A percentile compares a stretch with the other conserved stretches of the same genome.
These are phyloP conservation scores for Trichoderma parareesei DNA, from an alignment of 495 filamentous ascomycete species.

Conservation along the genomic window DNA sequence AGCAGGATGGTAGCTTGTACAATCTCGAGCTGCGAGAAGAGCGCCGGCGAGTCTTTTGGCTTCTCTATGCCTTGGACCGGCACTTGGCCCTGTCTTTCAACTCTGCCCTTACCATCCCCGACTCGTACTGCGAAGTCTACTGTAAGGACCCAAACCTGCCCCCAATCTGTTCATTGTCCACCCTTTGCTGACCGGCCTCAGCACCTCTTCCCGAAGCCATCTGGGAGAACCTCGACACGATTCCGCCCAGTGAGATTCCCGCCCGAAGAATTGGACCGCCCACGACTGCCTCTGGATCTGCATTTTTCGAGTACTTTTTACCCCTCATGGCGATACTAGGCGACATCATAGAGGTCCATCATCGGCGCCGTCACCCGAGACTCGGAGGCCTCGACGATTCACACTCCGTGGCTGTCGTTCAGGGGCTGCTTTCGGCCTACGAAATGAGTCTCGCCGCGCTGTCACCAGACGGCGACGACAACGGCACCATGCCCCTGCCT, in stretches of 20 bases:
- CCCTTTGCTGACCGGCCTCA: background rate
- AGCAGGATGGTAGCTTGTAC: slow-evolving; percentile 10
- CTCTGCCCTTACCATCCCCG: slow-evolving; percentile 53
- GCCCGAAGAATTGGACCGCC: slow-evolving; percentile 22
- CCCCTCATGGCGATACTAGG: slow-evolving; percentile 74
- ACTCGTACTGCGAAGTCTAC: slow-evolving; percentile 53
- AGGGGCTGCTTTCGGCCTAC: slow-evolving; percentile 17
- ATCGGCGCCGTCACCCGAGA: slow-evolving; percentile 63
- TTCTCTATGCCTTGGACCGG: slow-evolving; percentile 59
- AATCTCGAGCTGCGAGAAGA: slow-evolving; percentile 55
- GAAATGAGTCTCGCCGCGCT: slow-evolving; percentile 18
- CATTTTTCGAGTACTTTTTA: slow-evolving; percentile 71
- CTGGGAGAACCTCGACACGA: slow-evolving; percentile 22
- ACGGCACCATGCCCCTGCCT: background rate
- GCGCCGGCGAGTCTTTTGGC: slow-evolving; percentile 64
- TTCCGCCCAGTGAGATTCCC: slow-evolving; percentile 20
- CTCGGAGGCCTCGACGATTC: slow-evolving; percentile 43
- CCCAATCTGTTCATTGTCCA: background rate
- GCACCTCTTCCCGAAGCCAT: slow-evolving; percentile 49
- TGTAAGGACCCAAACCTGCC: background rate
- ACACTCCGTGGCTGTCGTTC: slow-evolving; percentile 17
- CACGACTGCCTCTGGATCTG: slow-evolving; percentile 27
- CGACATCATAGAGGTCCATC: slow-evolving; percentile 67
- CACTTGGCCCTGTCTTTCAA: slow-evolving; percentile 69
- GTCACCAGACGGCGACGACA: background rate